A percentile compares a stretch with the other conserved stretches of the same genome.
Evolutionary conservation across 768 basidiomycete species (phyloP).

Genomic region (Mycena venus): DNA sequence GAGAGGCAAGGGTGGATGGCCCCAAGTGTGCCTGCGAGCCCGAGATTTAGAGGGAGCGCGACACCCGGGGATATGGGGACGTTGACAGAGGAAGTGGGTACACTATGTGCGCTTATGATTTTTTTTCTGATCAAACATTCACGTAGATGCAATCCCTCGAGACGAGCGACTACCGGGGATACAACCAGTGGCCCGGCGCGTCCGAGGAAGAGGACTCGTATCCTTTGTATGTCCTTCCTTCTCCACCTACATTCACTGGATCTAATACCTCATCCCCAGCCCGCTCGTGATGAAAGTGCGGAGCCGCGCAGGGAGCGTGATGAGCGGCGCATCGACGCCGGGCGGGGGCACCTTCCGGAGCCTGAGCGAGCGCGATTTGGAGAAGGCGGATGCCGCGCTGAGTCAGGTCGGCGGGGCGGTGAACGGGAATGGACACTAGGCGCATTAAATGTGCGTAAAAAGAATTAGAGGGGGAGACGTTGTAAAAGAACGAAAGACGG

Average conservation of each 20-base stretch:
- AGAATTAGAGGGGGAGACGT: too few species aligned
- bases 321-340: constrained; percentile 81
- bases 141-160: constrained; percentile 85
- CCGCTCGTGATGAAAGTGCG: constrained; percentile 92
- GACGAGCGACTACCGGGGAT: constrained; percentile 89
- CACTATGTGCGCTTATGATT: not conserved
- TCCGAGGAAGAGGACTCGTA: constrained; percentile 92
- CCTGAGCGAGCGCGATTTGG: constrained; percentile 89
- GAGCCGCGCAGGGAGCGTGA: constrained; percentile 83
- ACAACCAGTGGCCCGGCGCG: constrained; percentile 65
- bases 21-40: constrained; percentile 90
- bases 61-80: constrained; percentile 97
- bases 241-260: constrained; percentile 23
- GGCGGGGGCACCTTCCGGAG: constrained; percentile 86
- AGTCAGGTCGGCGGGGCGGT: constrained; percentile 58
- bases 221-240: too few species aligned
- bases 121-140: not conserved
- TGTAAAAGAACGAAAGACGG: too few species aligned
- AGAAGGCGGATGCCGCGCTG: constrained; percentile 89
- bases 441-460: not conserved
- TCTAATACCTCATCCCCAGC: constrained; percentile 86
- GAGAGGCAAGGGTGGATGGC: constrained; percentile 69
- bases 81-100: constrained; percentile 61
- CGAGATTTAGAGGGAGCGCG: constrained; percentile 85
- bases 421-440: constrained; percentile 28